Evolutionary conservation across 1,284 basidiomycete species (phyloP), one percentile per base, ranked within the genome.

Genomic region (Leccinum laetum): DNA sequence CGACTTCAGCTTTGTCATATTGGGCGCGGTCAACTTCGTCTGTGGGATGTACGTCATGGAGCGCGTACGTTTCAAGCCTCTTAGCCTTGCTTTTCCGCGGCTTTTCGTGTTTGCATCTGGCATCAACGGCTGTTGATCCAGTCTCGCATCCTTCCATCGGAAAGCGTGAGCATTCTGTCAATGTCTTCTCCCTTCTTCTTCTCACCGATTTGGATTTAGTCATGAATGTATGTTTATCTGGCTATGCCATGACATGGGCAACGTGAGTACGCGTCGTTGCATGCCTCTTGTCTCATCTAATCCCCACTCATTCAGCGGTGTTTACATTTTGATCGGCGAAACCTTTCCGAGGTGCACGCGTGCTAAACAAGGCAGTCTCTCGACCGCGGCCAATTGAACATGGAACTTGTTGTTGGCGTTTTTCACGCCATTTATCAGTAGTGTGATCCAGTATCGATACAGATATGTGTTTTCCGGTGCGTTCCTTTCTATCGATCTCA

Each of bases 351-450:
- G 3, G 32, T 80, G 86, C 53, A 92, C 90, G 5, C 83, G 92
- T 64, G 90, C 90, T 5, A 92, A 91, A 77, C 92, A 93, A 73
- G 90, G 87, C 11, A 85, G 90, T 16, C 76, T 94, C 46, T 83
- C 91, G 1, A 92, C 91, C 0, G 83, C 88, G 0, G 81, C 82
- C 53, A 89, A 89, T 79, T 89, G 89, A 90, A 76, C 85, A 4
- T 90, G 85, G 85, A 92, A 92, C 76, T 93, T 93, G 82, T 79
- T 92, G 62, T 79, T 93, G 65, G 87, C 86, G 2, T 92, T 91
- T 83, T 92, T 92, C 79, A 90, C 88, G 14, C 88, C 88, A 2
- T 89, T 90, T 76, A 90, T 91, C 70, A 79, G 78, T 5, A 75
- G 72, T 39, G 78, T 80, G 4, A 92, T 91, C 72, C 57, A 79